Evolutionary conservation across 345 rosid genomes (phyloP), one percentile per base, ranked within the genome.

Genomic region (Bruguiera gymnorhiza): DNA sequence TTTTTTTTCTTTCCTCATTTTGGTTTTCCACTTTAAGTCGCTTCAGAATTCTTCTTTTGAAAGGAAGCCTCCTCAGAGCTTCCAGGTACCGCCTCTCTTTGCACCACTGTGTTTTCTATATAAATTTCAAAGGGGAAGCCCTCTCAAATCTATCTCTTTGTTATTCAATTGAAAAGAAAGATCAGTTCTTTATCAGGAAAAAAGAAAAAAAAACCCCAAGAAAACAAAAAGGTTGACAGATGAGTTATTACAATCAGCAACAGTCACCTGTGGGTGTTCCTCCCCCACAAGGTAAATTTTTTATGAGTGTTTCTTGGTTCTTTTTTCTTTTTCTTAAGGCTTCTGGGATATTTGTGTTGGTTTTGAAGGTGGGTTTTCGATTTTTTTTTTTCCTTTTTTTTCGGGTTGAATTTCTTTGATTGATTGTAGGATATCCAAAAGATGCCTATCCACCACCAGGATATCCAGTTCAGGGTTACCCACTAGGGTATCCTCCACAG

Each of bases 211-310:
- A 20, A 18, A 9, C 19, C 29, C 1, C 20, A 20, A 8, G 11
- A 31, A 34, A 13, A 50, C 0, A 20, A 43, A 20, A 8, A 69
- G 43, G 34, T 43, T 43, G 15, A 20, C 6, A 65, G 52, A 85
- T 83, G 89, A 88, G 78, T 53, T 81, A 82, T 70, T 85, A 82
- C 80, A 26, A 83, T 51, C 86, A 85, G 70, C 80, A 83, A 53
- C 90, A 82, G 67, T 79, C 84, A 19, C 91, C 91, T 3, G 88
- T 86, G 16, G 86, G 81, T 71, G 88, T 70, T 72, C 94, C 94
- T 76, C 91, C 94, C 37, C 82, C 86, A 3, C 94, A 85, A 77
- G 93, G 93, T 88, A 70, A 43, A 13, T 13, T 43, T 19, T 13
- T 18, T 21, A 5, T 3, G n/a, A 23, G 0, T 20, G 18, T n/a